Evolutionary conservation across 1,139 yeast species (phyloP), one percentile per base, ranked within the genome.

Genomic region (Komagataea norvegica): DNA sequence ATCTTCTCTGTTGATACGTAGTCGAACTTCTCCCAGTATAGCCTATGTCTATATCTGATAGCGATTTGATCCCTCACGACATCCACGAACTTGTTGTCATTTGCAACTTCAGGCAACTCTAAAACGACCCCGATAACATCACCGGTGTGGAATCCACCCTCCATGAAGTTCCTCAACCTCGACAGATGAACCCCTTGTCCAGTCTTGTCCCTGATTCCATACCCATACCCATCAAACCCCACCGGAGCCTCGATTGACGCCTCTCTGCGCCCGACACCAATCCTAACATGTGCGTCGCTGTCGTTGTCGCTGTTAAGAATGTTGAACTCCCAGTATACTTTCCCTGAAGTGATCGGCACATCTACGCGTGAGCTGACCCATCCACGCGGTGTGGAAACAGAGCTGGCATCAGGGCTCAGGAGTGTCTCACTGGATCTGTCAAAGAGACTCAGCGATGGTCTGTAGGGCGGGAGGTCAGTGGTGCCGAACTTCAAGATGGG

Each of bases 161-260:
- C 49, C 70, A 75, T 66, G 49, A 76, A 74, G 17, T 67, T 68
- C 31, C 63, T 60, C 0, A 89, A 87, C 34, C 93, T 68, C 45
- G 91, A 79, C 31, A 83, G 60, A 44, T 91, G 94, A 31, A 91
- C 70, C 28, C 74, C 75, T 46, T 85, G 84, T 2, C 97, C 94
- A n/a, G 71, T 70, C 25, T 73, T 71, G 60, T 89, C 97, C 43
- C 97, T 67, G 9, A 91, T 55, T 1, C 96, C 96, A 58, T 93
- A 91, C 0, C 96, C 91, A 61, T 88, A 91, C 0, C 89, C 93
- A 59, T 91, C 97, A 54, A 77, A 86, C 5, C 99, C 99, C 8
- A 89, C 91, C 0, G 99, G 98, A 0, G 95, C 95, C 49, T 91
- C 96, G 34, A 89, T 62, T 38, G 88, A 76, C 1, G 96, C 94